A percentile compares a stretch with the other conserved stretches of the same genome.
Conservation (phyloP, 2,329 filamentous ascomycete species). For the Curvularia eragrostidis region DNA sequence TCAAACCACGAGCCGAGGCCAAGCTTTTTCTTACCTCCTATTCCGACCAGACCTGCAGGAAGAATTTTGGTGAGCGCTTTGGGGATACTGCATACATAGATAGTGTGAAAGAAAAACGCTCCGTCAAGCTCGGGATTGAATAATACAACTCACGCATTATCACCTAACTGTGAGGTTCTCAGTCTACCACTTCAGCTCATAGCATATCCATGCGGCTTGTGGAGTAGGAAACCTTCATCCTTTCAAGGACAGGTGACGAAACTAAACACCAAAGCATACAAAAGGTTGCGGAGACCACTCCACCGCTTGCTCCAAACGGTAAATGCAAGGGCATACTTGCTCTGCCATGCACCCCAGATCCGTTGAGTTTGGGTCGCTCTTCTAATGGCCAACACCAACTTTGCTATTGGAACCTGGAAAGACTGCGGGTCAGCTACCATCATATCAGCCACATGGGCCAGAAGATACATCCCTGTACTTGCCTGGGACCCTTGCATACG, state of each 20-base stretch:
- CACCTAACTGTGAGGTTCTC: neutral
- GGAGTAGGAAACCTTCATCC: slow-evolving; percentile 1
- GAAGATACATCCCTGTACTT: slow-evolving; percentile 3
- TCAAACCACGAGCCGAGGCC: slow-evolving; percentile 3
- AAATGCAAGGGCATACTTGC: slow-evolving; percentile 17
- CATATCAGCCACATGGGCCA: slow-evolving; percentile 3
- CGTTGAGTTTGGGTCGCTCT: slow-evolving; percentile 19
- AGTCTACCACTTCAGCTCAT: neutral
- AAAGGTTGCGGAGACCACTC: neutral
- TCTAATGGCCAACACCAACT: slow-evolving; percentile 10
- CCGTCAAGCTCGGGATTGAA: neutral
- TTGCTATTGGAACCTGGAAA: slow-evolving; percentile 5
- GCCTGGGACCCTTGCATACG: slow-evolving; percentile 6
- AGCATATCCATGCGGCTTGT: slow-evolving; percentile 3
- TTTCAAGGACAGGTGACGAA: neutral
- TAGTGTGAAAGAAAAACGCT: neutral
- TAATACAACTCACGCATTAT: neutral
- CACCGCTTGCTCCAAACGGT: slow-evolving; percentile 9
- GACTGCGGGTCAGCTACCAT: slow-evolving; percentile 14
- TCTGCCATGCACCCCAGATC: slow-evolving; percentile 27
- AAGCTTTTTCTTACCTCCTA: neutral
- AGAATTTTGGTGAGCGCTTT: neutral
- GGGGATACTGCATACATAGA: slow-evolving; percentile 2
- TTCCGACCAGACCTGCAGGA: slow-evolving; percentile 1
- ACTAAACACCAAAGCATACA: neutral